phyloP scores from a whole-genome alignment of 169 alveolate species.

The Cyclospora cayetanensis region DNA sequence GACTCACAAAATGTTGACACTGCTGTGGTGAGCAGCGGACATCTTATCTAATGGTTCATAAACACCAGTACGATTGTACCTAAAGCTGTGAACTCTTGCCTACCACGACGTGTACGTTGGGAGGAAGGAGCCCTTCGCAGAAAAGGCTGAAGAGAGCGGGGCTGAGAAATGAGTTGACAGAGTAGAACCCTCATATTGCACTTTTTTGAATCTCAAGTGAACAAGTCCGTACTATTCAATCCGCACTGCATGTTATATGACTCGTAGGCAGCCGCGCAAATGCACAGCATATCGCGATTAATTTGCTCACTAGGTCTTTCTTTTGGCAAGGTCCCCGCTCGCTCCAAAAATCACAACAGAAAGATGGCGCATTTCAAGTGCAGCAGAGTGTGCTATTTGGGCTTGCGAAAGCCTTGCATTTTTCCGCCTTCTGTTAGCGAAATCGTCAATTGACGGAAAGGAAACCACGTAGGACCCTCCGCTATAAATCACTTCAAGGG shows the following conservation, averaged over 20 bases:
- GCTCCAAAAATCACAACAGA: slow-evolving; percentile 78
- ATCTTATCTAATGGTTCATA: no score
- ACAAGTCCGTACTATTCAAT: no score
- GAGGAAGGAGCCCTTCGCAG: slow-evolving; percentile 80
- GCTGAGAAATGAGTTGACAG: slow-evolving; percentile 20
- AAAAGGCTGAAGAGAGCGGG: slow-evolving; percentile 80
- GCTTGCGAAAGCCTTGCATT: background rate
- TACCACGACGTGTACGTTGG: slow-evolving; percentile 76
- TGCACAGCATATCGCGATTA: no score
- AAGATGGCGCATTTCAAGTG: slow-evolving; percentile 64
- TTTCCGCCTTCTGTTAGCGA: slow-evolving; percentile 8
- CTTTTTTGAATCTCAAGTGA: no score
- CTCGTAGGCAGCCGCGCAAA: no score
- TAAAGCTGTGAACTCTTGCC: no score
- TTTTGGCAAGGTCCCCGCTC: slow-evolving; percentile 81
- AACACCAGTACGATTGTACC: no score
- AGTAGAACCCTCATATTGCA: no score
- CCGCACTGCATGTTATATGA: no score
- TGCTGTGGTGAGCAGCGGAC: no score
- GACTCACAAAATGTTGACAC: no score
- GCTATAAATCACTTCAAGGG: slow-evolving; percentile 42
- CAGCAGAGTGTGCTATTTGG: background rate
- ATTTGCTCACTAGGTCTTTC: slow-evolving; percentile 76
- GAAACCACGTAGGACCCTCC: slow-evolving; percentile 69
- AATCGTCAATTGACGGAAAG: slow-evolving; percentile 64